Percentiles rank a stretch among this genome's conserved stretches.
phyloP scores from a whole-genome alignment of 2,329 filamentous ascomycete species.

The Aureobasidium subglaciale region DNA sequence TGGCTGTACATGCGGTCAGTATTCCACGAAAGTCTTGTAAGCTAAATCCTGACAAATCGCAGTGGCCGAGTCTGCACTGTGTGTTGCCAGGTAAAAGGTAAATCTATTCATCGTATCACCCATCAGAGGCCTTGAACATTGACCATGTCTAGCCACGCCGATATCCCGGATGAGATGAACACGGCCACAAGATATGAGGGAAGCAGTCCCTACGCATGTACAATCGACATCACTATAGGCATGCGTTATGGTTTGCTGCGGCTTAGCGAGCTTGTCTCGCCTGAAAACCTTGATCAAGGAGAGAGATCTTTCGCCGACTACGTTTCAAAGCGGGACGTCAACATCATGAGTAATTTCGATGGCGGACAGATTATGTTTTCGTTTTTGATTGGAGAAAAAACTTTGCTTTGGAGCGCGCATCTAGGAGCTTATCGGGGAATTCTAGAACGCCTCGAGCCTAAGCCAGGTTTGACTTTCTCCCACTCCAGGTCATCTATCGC shows the following conservation, averaged over 20 bases:
- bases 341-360: background rate
- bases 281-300: background rate
- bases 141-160: background rate
- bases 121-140: no score
- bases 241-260: background rate
- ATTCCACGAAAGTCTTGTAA: no score
- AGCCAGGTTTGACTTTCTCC: background rate
- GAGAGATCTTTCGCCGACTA: background rate
- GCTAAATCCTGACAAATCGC: background rate
- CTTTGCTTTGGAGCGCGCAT: background rate
- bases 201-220: background rate
- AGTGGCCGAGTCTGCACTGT: background rate
- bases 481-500: no score
- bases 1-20: background rate
- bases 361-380: background rate
- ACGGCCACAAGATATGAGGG: background rate
- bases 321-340: background rate
- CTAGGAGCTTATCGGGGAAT: background rate
- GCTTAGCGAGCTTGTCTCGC: background rate
- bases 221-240: background rate
- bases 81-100: background rate
- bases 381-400: background rate
- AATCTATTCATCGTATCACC: background rate
- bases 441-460: background rate
- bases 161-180: background rate